Base-by-base conservation (phyloP, 371 early-diverging fungal species). In the Mycotypha africana region DNA sequence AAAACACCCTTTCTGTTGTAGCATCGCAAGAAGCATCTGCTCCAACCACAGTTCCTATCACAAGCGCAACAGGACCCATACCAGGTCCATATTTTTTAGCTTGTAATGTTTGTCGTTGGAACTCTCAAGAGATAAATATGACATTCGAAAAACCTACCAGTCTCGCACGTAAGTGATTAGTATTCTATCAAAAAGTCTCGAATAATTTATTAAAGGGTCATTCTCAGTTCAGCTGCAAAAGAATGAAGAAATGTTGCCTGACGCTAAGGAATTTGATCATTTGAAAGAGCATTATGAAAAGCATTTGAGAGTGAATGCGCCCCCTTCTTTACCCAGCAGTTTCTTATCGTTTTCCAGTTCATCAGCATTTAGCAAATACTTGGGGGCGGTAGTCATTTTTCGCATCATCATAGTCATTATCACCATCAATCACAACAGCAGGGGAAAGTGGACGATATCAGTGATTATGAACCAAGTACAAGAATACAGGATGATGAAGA, bases 61-160 rank as follows among this genome's bases (percentile, higher is more conserved):
- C 51, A 1, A 51, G 57, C 2, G n/a, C n/a, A n/a, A 39, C 59
- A 16, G 45, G 43, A 8, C 34, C 68, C 46, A 44, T 58, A 5
- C 57, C 65, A 2, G 53, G 60, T 4, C 78, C 78, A 2, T 88
- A 78, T 48, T 74, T 76, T 42, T 66, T 96, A 24, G 58, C 79
- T 1, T 96, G 97, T 62, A 77, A 89, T 15, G 82, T 89, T 8
- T 96, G 97, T 55, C 79, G 84, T 12, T 96, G 97, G 97, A 86
- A 86, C 51, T 95, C 95, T 16, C 83, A 86, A 44, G 91, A 90
- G 43, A 85, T 93, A 45, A 82, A 79, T 23, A 77, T 93, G 80
- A 81, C 82, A 21, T 96, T 96, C 74, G 92, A 92, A 48, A 84
- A 90, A 40, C 88, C 95, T 1, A 95, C 93, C 5, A 93, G 97